Base-by-base conservation (phyloP, 192 early-diverging fungal genomes). In the Backusella psychrophila region DNA sequence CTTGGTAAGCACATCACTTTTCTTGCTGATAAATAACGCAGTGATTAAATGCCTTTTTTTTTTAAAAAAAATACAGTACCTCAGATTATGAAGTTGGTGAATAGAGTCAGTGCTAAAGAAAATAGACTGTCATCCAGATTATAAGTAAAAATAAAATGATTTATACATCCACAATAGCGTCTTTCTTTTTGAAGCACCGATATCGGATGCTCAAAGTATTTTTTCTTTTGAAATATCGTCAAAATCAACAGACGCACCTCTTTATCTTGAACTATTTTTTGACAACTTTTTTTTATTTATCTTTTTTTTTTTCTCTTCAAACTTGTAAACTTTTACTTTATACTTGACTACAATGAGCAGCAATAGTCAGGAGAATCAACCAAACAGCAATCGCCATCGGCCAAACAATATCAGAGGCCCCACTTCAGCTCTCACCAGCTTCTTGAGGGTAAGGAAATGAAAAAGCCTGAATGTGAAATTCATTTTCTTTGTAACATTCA, bases 341-440 rank as follows among this genome's bases (percentile, higher is more conserved):
- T 23, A 38, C 4, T 39, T 69, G 11, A 11, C 1, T 9, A 69
- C 19, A 21, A 21, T 39, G n/a, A 77, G 76, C 21, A 41, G 6
- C 39, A 66, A 67, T 42, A 49, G 31, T 35, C 44, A 44, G 9
- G 6, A 67, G 14, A n/a, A 26, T 63, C 56, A 29, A 8, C 21
- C 11, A 26, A 63, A 63, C 12, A 63, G 0, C 26, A 63, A 11
- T 29, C 19, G 12, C 14, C 56, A 0, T 2, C 9, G 39, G 14
- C 7, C 68, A 29, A 86, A 86, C 73, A 78, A 80, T 75, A 76
- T 88, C 1, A 75, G 85, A 56, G 87, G 87, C 7, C 87, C 87
- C 21, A 86, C 87, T 17, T 86, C 85, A 59, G 87, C 87, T 21
- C 75, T 88, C 42, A 82, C 79, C 42, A 84, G 78, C 11, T 88